Base-by-base conservation (phyloP, 2,329 filamentous ascomycete species). In the Fusarium sp. region DNA sequence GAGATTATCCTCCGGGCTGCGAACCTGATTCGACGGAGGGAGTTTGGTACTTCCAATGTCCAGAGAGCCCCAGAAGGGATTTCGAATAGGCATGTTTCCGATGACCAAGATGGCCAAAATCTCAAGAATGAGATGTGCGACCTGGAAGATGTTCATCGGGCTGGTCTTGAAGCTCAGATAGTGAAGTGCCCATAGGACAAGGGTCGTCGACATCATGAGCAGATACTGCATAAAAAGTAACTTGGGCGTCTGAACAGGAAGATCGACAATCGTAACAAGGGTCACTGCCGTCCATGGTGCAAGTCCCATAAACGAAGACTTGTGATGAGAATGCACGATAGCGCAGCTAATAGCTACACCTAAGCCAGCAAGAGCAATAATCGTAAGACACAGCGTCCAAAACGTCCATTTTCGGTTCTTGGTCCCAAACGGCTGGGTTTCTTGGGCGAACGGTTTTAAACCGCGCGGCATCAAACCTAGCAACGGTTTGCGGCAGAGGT, bases 1-100 rank as follows among this genome's bases (percentile, higher is more conserved):
- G 26, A 97, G 77, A 67, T 91, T 89, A 71, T 97, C 94, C 77
- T 97, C 94, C 0, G 94, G 84, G 37, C 86, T 88, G 56, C 93
- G 90, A n/a, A 92, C 67, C 15, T 75, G 69, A 28, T 72, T 70
- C 3, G 73, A 78, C 0, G 79, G 79, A 8, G 73, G 57, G 2
- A 65, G 57, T 18, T 60, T 61, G 5, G 69, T 13, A 45, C 65
- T 76, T 49, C 76, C 79, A 18, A 81, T 81, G 3, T 78, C 71
- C 3, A 71, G 55, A 1, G 64, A 46, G 6, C 73, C 77, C 77
- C 79, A 80, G 3, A 73, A 69, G 1, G 79, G 79, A 13, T 80
- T 72, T 3, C 79, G 76, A 2, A 81, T 62, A 1, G 79, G 79
- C 79, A 81, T 81, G 58, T 76, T 76, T 13, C 71, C 71, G 13